Evolutionary conservation across 306 rosid genomes (phyloP), one percentile per base, ranked within the genome.

Genomic region (Cicer chorassanicum): DNA sequence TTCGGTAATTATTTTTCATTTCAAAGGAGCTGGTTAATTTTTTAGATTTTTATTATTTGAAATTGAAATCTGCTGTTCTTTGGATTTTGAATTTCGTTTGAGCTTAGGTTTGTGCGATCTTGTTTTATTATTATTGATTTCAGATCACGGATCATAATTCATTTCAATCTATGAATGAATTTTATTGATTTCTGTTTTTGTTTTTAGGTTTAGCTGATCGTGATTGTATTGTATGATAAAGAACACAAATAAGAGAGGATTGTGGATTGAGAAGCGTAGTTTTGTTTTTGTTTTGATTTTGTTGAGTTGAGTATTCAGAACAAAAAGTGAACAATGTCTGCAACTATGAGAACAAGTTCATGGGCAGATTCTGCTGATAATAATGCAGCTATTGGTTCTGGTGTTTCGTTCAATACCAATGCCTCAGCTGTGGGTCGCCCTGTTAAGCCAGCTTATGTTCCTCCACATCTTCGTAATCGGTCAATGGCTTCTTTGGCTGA

Each of bases 391-490:
- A 56, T 19, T 57, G 64, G 5, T 3, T 51, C 40, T 21, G 29
- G 29, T 39, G 80, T 86, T 70, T 81, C 88, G 19, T 84, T 81
- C 34, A 70, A 67, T 8, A 65, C 29, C 29, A 21, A 21, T 21
- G 29, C 60, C 65, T 74, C 73, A 62, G n/a, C 68, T 2, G 62
- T 78, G 7, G 29, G 29, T 21, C 81, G 84, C 44, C 85, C 91
- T 51, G 2, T 80, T 9, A 81, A 87, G 21, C 56, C 88, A 4
- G 83, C 90, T 0, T 91, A 91, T 66, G 96, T 91, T 49, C 96
- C 93, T 0, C 96, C 96, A 0, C 96, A 91, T 82, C 93, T 91
- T 72, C 90, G 96, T 10, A 88, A 91, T 48, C 78, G 84, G 80
- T 71, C 86, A 11, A 24, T 79, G 5, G 43, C 91, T 6, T 66